Evolutionary conservation across 192 early-diverging fungal species (phyloP).

Genomic region (Coemansia sp.): DNA sequence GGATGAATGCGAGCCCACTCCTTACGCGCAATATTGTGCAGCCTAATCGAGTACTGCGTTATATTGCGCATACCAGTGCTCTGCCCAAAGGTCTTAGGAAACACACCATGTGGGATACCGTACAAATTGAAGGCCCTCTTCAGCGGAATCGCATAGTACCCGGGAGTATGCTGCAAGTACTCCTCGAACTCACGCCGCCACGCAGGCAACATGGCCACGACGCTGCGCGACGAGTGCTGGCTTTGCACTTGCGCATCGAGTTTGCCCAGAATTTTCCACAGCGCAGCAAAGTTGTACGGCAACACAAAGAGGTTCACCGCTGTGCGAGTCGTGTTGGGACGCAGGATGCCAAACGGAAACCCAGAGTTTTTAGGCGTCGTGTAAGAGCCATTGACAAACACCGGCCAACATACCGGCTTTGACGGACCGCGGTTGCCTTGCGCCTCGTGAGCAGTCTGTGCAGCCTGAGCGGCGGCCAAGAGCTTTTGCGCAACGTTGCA

Average conservation of each 20-base stretch:
- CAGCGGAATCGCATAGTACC: constrained; percentile 62
- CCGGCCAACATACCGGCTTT: constrained; percentile 55
- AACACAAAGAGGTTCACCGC: constrained; percentile 73
- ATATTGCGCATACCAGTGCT: constrained; percentile 40
- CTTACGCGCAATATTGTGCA: constrained; percentile 29
- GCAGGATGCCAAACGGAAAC: constrained; percentile 74
- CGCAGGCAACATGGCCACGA: constrained; percentile 37
- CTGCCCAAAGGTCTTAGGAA: constrained; percentile 51
- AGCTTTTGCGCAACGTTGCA: constrained; percentile 64
- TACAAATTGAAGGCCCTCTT: constrained; percentile 51
- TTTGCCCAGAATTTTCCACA: constrained; percentile 67
- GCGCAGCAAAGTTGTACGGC: constrained; percentile 75
- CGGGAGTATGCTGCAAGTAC: constrained; percentile 64
- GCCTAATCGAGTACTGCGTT: constrained; percentile 30
- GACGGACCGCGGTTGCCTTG: constrained; percentile 56
- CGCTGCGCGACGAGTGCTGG: constrained; percentile 19
- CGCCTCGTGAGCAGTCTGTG: constrained; percentile 48
- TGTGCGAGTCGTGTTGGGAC: constrained; percentile 61
- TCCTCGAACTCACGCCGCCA: constrained; percentile 61
- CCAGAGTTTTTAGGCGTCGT: constrained; percentile 57
- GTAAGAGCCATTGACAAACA: constrained; percentile 65
- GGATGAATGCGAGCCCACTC: constrained; percentile 54
- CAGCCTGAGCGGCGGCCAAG: constrained; percentile 39
- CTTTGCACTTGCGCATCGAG: constrained; percentile 41
- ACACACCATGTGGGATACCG: constrained; percentile 37